Evolutionary conservation across 2,329 filamentous ascomycete species (phyloP).

Genomic region (Ophiostoma novo-ulmi): DNA sequence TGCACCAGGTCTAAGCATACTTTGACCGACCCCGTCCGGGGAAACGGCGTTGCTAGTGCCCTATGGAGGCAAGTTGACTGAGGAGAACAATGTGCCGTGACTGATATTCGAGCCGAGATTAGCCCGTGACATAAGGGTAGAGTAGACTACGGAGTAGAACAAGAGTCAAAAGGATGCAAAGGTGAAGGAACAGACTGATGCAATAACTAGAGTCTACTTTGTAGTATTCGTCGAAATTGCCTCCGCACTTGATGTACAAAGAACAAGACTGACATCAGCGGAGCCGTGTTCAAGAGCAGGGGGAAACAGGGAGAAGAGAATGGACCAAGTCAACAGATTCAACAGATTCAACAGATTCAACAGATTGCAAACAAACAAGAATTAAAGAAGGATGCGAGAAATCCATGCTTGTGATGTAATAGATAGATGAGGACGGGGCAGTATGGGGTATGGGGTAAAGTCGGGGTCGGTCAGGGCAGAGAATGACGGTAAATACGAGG

Average conservation of each 20-base stretch:
- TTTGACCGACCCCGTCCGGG: neutral
- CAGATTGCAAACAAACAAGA: neutral
- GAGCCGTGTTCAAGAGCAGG: neutral
- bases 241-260: neutral
- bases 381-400: neutral
- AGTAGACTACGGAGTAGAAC: no score
- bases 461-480: neutral
- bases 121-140: neutral
- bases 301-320: neutral
- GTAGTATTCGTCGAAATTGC: neutral
- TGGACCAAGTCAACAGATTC: neutral
- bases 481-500: neutral
- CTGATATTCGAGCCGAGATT: conserved; percentile 7
- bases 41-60: conserved; percentile 1
- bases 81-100: neutral
- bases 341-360: neutral
- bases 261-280: neutral
- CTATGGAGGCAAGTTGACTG: neutral
- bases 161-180: neutral
- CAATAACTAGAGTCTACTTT: neutral
- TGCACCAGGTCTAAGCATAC: neutral
- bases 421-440: neutral
- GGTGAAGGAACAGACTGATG: neutral
- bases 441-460: neutral
- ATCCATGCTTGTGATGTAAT: neutral